Base-by-base conservation (phyloP, 106 monocot species). In the Dendrobium officinale region DNA sequence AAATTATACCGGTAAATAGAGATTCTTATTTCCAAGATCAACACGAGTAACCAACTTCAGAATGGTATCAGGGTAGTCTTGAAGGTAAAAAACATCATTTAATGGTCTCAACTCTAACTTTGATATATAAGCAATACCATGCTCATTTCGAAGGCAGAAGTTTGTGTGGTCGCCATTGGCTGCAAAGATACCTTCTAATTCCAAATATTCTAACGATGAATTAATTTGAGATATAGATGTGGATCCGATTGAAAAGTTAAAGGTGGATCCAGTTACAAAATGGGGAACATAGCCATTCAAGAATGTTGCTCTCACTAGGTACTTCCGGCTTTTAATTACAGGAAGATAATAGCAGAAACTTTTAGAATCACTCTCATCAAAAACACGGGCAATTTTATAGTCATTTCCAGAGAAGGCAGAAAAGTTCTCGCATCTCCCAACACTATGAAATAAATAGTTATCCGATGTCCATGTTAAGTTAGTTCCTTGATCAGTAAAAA, bases 41-140 rank as follows among this genome's bases (percentile, higher is more conserved):
- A 82, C 79, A 31, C 86, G 78, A 42, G 55, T 43, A 13, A 86
- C 79, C 79, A 86, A 82, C 68, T 79, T 86, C 22, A 86, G 42
- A 76, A 86, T 15, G 26, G 43, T 45, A 5, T 44, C 79, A 74
- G 77, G 7, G 51, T 66, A 74, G 45, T 75, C 82, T 41, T 72
- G 43, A 42, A 75, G 19, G 43, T 82, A 86, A 76, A 48, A 73
- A 1, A 26, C 24, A 79, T 86, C 67, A 55, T 81, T 33, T 79
- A 86, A 42, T 41, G 86, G 86, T 9, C 86, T 82, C 75, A 86
- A 18, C 79, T 86, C 86, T 67, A 86, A 10, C 67, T 67, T 82
- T 7, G 86, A 86, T 72, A 86, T 82, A 74, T 86, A 82, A 76
- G 86, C 86, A 82, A 68, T 75, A 33, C 86, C 82, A 22, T 51